Percentiles rank a stretch among this genome's conserved stretches.
These are phyloP conservation scores for Coemansia sp. DNA, from an alignment of 192 early-diverging fungal species.

Conservation along the genomic window DNA sequence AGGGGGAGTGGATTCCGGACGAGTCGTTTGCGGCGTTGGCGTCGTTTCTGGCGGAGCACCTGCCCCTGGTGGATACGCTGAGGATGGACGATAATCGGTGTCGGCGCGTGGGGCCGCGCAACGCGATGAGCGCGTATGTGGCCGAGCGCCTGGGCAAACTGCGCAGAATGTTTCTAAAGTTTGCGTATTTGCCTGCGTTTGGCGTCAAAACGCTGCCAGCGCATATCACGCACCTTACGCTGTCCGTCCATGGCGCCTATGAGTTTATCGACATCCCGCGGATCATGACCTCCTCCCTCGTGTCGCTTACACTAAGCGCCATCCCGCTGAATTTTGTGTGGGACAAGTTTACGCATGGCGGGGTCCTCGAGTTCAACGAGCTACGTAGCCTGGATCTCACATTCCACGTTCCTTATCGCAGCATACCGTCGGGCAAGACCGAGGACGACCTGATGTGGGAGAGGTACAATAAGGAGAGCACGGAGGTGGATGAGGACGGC, in stretches of 20 bases:
- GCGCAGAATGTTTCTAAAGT: constrained; percentile 15
- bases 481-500: not conserved
- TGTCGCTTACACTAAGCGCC: constrained; percentile 23
- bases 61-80: constrained; percentile 20
- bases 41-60: constrained; percentile 3
- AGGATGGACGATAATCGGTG: constrained; percentile 33
- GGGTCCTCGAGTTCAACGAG: constrained; percentile 19
- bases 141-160: constrained; percentile 13
- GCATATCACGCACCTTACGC: constrained; percentile 37
- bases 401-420: constrained; percentile 39
- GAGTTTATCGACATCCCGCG: constrained; percentile 39
- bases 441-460: constrained; percentile 40
- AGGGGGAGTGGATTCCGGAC: constrained; percentile 32
- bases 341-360: constrained; percentile 28
- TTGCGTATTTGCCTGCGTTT: constrained; percentile 36
- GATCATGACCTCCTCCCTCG: constrained; percentile 23
- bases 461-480: constrained; percentile 15
- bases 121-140: constrained; percentile 30
- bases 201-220: constrained; percentile 35
- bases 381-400: constrained; percentile 19
- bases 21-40: constrained; percentile 23
- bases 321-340: constrained; percentile 39
- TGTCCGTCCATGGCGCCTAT: constrained; percentile 24
- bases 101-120: constrained; percentile 23
- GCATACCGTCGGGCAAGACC: constrained; percentile 28